These are phyloP conservation scores for Omphalea diandra DNA, from an alignment of 441 rosid species.

Conservation along the genomic window DNA sequence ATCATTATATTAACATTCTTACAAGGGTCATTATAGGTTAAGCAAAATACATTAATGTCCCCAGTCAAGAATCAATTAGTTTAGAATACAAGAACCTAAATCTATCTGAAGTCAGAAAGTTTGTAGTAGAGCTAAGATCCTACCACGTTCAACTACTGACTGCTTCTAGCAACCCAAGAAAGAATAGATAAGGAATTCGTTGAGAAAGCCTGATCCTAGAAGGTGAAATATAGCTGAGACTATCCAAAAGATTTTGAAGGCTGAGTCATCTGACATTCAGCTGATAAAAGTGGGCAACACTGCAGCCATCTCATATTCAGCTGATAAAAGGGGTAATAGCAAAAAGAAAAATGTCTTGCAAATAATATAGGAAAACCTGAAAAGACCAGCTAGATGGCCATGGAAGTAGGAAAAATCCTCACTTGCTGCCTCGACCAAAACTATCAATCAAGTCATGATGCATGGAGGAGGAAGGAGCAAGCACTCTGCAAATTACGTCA, in stretches of 20 bases:
- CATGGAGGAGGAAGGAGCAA: slow-evolving; percentile 44
- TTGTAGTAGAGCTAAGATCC: slow-evolving; percentile 2
- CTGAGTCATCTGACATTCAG: slow-evolving; percentile 17
- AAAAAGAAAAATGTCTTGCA: slow-evolving; percentile 19
- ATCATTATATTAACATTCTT: background rate
- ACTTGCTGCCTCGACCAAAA: slow-evolving; percentile 50
- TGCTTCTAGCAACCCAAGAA: slow-evolving; percentile 6
- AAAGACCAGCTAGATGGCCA: slow-evolving; percentile 51
- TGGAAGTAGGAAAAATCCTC: slow-evolving; percentile 52
- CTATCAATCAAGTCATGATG: slow-evolving; percentile 50
- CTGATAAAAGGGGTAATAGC: slow-evolving; percentile 22
- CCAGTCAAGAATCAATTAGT: background rate
- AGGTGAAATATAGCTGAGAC: slow-evolving; percentile 15
- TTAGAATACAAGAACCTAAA: slow-evolving; percentile 4
- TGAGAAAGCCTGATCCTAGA: slow-evolving; percentile 13
- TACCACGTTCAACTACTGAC: slow-evolving; percentile 5
- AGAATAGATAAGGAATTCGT: background rate
- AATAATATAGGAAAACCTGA: slow-evolving; percentile 52
- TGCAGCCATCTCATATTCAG: slow-evolving; percentile 18
- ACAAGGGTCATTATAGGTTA: background rate
- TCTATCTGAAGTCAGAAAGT: slow-evolving; percentile 16
- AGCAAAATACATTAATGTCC: background rate
- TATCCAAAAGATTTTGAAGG: slow-evolving; percentile 13
- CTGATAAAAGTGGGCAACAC: slow-evolving; percentile 20
- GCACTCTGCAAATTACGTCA: slow-evolving; percentile 57